Base-by-base conservation (phyloP, 2,329 filamentous ascomycete genomes). In the Diaporthe sp. region DNA sequence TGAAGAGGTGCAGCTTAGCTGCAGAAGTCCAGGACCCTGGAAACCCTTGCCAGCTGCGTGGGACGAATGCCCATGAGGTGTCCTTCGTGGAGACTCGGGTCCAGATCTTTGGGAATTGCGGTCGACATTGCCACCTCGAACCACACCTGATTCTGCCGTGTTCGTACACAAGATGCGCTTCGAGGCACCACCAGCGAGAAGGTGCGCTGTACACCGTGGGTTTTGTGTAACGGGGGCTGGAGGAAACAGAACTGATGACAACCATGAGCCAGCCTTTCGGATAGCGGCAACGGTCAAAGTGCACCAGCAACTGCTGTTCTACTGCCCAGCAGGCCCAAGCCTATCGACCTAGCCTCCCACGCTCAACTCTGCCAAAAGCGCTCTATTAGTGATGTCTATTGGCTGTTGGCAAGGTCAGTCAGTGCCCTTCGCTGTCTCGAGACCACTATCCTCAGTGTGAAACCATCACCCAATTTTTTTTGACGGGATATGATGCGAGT, bases 1-100 rank as follows among this genome's bases (percentile, higher is more conserved):
- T 60, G 57, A 73, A 75, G 22, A 66, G 30, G 35, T 58, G 71
- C 64, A 73, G 57, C 64, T 74, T 52, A 73, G 64, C 74, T 75
- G 71, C 74, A 74, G 64, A 50, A 47, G 12, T 61, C n/a, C 42
- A 71, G 69, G 69, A 50, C 40, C 64, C 64, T 68, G 64, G 64
- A 30, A 68, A 68, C 64, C 64, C 64, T 54, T 68, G 64, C 64
- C 64, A 68, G 64, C 47, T 68, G 45, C 64, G 64, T 68, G 64
- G 64, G 47, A 54, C 47, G 47, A 68, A 40, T 68, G 64, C 64
- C 64, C 64, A 68, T 54, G 64, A 68, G 64, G 47, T 54, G 64
- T 15, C 45, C 30, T 8, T 30, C 33, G 17, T 35, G 45, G 45
- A 35, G 64, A 30, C 64, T 52, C 22, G 64, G 47, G 47, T 42